Evolutionary conservation across 768 basidiomycete genomes (phyloP).

Genomic region (Fomitopsis pulvina): DNA sequence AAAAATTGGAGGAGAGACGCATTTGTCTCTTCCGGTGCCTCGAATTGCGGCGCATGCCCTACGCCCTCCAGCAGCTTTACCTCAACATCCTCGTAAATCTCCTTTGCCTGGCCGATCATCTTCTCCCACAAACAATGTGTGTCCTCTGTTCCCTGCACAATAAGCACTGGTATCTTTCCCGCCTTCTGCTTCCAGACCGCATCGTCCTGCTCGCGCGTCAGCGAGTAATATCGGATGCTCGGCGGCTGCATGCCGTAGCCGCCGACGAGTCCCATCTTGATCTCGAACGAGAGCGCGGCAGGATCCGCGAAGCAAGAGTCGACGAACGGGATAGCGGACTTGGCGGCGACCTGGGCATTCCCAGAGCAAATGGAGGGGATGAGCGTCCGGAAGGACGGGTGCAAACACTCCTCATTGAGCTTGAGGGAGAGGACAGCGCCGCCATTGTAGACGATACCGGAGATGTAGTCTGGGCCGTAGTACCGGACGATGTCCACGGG

Average conservation of each 20-base stretch:
- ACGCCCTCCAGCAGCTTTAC: conserved; percentile 14
- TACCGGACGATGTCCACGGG: conserved; percentile 15
- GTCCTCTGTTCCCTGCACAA: conserved; percentile 21
- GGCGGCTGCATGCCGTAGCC: conserved; percentile 17
- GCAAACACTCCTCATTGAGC: background rate
- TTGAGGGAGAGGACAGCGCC: conserved; percentile 16
- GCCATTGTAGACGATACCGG: conserved; percentile 19
- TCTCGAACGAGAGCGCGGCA: conserved; percentile 9
- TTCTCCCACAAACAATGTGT: conserved; percentile 12
- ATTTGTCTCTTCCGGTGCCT: conserved; percentile 17
- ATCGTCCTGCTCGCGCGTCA: conserved; percentile 17
- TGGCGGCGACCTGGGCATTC: conserved; percentile 10
- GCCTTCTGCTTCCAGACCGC: conserved; percentile 14
- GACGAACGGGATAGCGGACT: conserved; percentile 14
- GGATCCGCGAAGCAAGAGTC: conserved; percentile 18
- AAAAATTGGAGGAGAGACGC: conserved; percentile 19
- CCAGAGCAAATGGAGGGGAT: conserved; percentile 7
- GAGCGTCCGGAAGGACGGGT: conserved; percentile 3
- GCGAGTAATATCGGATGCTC: conserved; percentile 9
- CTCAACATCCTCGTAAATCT: conserved; percentile 12
- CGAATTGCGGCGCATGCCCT: conserved; percentile 18
- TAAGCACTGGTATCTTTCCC: conserved; percentile 13
- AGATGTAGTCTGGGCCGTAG: conserved; percentile 16
- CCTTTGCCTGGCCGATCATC: conserved; percentile 11
- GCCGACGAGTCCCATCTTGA: conserved; percentile 17